Base-by-base conservation (phyloP, 495 filamentous ascomycete genomes). In the Xylaria sp. region DNA sequence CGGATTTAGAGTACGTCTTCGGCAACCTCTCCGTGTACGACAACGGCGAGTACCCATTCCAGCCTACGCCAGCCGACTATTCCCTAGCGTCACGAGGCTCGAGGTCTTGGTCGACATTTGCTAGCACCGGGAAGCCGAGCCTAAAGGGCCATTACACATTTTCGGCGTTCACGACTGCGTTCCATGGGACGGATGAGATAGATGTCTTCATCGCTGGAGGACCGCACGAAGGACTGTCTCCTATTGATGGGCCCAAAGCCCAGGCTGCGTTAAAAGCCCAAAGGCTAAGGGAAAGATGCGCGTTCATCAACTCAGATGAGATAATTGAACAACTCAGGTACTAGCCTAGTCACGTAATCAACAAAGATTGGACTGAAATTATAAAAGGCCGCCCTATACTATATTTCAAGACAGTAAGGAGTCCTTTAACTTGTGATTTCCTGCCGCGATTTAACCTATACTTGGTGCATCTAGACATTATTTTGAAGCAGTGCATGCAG, bases 1-100 rank as follows among this genome's bases (percentile, higher is more conserved):
- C 81, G 19, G 84, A 87, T 65, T 80, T 86, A 40, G 80, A 83
- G 9, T 86, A 87, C 73, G 66, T 84, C 26, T 79, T 82, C 61
- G 81, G 82, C 24, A 80, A 80, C 57, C 59, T 82, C 24, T 73
- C 70, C 1, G 63, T 69, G 35, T 81, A 69, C 67, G 73, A 80
- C 59, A 59, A 52, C 2, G 37, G 31, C 1, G 67, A 66, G 8
- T 69, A 67, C 17, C 57, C 69, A 5, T 78, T 79, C 57, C 62
- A 69, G 5, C 72, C 76, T 5, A 70, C 74, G 3, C 21, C 61
- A 5, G 61, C 67, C 35, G 80, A 82, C 59, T 76, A 79, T 37
- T 64, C 50, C 3, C 73, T 82, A 0, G 72, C 58, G 52, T 65
- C 62, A 17, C 72, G 76, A 12, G 73, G 75, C 37, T 74, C 79